Conservation (phyloP, 331 rosid genomes). For the Acacia pycnantha region DNA sequence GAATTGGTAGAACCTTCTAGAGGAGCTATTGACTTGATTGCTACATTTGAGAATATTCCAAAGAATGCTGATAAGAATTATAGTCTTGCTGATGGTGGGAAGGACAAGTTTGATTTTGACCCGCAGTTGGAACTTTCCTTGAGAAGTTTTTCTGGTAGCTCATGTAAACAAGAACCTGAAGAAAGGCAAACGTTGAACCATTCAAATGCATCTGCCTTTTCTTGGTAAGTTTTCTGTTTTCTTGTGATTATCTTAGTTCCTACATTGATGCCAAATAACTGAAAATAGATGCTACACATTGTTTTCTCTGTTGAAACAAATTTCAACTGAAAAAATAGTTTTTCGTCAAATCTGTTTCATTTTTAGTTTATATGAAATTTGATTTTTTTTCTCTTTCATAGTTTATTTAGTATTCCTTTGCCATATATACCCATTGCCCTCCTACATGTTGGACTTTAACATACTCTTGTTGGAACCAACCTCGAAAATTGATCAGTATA, state of each 20-base stretch:
- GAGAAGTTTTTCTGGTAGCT: conserved; percentile 34
- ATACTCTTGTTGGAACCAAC: background rate
- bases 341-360: background rate
- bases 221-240: conserved; percentile 49
- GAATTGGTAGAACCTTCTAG: conserved; percentile 34
- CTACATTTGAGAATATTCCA: conserved; percentile 40
- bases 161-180: conserved; percentile 38
- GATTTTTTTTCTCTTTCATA: background rate
- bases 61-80: conserved; percentile 28
- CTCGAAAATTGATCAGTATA: background rate
- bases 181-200: conserved; percentile 51
- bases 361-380: background rate
- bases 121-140: conserved; percentile 59
- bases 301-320: background rate
- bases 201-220: conserved; percentile 70
- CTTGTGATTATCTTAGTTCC: background rate
- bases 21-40: conserved; percentile 59
- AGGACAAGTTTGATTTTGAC: conserved; percentile 36
- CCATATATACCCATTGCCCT: background rate
- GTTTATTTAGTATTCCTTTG: background rate
- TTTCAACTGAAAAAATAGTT: background rate
- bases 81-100: conserved; percentile 25
- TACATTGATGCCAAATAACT: background rate
- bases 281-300: background rate
- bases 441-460: background rate